A percentile compares a stretch with the other conserved stretches of the same genome.
Evolutionary conservation across 768 basidiomycete species (phyloP).

Genomic region (Hericium erinaceus): DNA sequence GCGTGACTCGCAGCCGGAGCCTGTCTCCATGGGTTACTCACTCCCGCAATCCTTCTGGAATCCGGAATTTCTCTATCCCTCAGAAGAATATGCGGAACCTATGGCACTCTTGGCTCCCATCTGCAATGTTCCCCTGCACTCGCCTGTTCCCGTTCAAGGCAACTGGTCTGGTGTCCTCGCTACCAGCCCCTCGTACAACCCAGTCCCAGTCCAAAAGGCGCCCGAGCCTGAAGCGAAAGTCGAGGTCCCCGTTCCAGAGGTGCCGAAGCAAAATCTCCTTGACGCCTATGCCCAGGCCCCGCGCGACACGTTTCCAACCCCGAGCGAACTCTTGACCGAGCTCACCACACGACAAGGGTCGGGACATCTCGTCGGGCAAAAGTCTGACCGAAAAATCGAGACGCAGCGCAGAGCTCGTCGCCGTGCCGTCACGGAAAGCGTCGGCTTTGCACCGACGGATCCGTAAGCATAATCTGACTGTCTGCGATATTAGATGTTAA

Average conservation of each 20-base stretch:
- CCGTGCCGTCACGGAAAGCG: constrained; percentile 44
- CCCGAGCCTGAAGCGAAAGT: neutral
- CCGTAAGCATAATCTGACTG: constrained; percentile 33
- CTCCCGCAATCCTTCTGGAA: too few species aligned
- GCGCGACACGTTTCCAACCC: constrained; percentile 43
- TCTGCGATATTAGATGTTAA: neutral
- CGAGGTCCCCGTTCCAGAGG: neutral
- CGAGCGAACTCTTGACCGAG: constrained; percentile 50
- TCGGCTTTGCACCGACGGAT: constrained; percentile 52
- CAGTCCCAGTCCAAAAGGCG: neutral
- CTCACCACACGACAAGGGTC: constrained; percentile 21
- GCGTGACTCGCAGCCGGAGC: too few species aligned
- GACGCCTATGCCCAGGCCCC: constrained; percentile 16
- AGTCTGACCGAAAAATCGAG: constrained; percentile 22
- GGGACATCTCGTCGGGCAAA: neutral
- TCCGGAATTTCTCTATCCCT: too few species aligned
- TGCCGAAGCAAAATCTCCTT: constrained; percentile 5
- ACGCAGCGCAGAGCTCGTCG: constrained; percentile 48
- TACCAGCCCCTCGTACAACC: neutral
- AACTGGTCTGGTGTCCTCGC: constrained; percentile 7
- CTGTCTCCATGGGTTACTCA: too few species aligned
- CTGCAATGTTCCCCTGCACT: neutral
- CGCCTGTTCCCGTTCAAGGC: constrained; percentile 12
- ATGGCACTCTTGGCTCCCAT: too few species aligned
- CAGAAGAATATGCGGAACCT: too few species aligned